Percentiles rank a stretch among this genome's conserved stretches.
Evolutionary conservation across 495 filamentous ascomycete species (phyloP).

Genomic region (Arthonia radiata): DNA sequence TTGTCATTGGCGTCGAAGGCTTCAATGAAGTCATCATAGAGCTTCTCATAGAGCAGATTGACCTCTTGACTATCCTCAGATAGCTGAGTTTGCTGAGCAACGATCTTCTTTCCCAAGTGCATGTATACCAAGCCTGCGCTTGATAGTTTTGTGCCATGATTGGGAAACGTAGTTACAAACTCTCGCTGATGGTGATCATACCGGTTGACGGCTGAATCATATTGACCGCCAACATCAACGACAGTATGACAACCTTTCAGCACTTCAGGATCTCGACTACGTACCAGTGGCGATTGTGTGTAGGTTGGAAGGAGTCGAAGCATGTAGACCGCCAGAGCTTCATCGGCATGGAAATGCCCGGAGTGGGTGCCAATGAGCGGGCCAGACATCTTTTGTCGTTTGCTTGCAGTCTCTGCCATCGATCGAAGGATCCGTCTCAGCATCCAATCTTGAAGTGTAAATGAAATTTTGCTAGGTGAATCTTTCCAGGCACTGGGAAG

Average conservation of each 20-base stretch:
- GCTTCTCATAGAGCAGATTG: constrained; percentile 52
- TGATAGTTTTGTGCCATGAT: constrained; percentile 62
- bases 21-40: constrained; percentile 87
- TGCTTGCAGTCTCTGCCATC: neutral
- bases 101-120: constrained; percentile 72
- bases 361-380: constrained; percentile 11
- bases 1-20: constrained; percentile 96
- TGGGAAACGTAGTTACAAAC: constrained; percentile 58
- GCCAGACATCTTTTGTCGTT: neutral
- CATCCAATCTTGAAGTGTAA: too few relatives aligned
- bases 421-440: too few relatives aligned
- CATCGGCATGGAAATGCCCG: constrained; percentile 96
- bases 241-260: constrained; percentile 76
- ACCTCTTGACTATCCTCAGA: constrained; percentile 38
- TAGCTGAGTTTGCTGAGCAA: constrained; percentile 40
- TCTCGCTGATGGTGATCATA: constrained; percentile 95
- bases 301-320: constrained; percentile 75
- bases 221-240: constrained; percentile 85
- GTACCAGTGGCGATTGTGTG: constrained; percentile 43
- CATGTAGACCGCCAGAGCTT: constrained; percentile 93
- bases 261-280: constrained; percentile 58
- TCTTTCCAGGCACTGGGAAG: too few relatives aligned
- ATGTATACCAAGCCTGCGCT: constrained; percentile 85
- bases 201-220: constrained; percentile 46
- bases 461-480: too few relatives aligned